Base-by-base conservation (phyloP, 768 basidiomycete species). In the Cyathus striatus region DNA sequence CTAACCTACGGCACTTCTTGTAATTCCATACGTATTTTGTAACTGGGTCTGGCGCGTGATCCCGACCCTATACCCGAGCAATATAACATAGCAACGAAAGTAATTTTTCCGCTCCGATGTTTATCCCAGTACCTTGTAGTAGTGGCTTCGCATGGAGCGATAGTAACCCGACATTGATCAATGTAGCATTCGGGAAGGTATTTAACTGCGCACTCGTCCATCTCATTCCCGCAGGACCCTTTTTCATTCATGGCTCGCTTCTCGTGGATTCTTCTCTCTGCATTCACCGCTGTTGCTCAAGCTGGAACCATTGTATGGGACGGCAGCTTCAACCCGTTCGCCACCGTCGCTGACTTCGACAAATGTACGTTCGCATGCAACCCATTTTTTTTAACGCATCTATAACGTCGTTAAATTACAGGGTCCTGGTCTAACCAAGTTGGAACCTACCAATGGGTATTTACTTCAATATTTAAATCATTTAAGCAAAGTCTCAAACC, bases 361-460 rank as follows among this genome's bases (percentile, higher is more conserved):
- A 64, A 68, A 39, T 81, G 77, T 76, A 42, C 46, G 69, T 53
- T 10, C n/a, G n/a, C n/a, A n/a, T n/a, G n/a, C n/a, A 13, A 43
- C 3, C 12, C 33, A 21, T 42, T 3, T 17, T 26, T 36, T n/a
- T 23, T 25, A 48, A 10, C 23, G 16, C 16, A 4, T 9, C 24
- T 20, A 40, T 7, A 42, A 21, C 44, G 25, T 26, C 24, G 21
- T 30, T 23, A 37, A 33, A 16, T 35, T 48, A 3, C 34, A 78
- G 78, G 76, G 78, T 75, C 74, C 22, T 79, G 75, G 75, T 59
- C 73, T 5, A 72, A 66, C 57, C 60, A 75, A 62, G 72, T 78
- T 27, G 76, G 76, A 21, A 55, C 64, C 26, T 79, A 76, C 55
- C 78, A 80, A 66, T 81, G 79, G 75, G 73, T 74, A 52, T 43